Evolutionary conservation across 1,284 basidiomycete genomes (phyloP), one percentile per base, ranked within the genome.

Genomic region (Phellinidium pouzarii): DNA sequence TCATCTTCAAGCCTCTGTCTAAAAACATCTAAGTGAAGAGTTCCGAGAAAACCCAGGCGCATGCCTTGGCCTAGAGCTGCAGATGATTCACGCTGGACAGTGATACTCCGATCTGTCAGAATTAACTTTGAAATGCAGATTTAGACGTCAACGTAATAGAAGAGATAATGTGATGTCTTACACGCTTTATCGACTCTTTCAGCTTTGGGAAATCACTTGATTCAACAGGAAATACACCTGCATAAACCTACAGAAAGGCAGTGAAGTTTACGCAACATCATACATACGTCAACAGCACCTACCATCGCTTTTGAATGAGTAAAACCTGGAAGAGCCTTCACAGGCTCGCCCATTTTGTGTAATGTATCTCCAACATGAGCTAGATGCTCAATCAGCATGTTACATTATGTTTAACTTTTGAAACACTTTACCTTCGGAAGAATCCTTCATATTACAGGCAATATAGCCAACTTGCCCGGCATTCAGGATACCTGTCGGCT

Each of bases 361-460:
- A 99, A 77, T 0, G 96, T 99, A 65, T 99, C 96, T 31, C 96
- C 96, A 52, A 97, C 85, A 63, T 88, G 85, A 22, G 91, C 91
- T 93, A 54, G 38, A 17, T 45, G 47, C 45, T 44, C 64, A 54
- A 43, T 60, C 57, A 5, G 66, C 60, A 53, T 43, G 12, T 29
- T 36, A 11, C 44, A 22, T 25, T 37, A 40, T 14, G n/a, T 19
- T 20, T 22, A 19, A 31, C 17, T 12, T 1, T 31, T 34, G 0
- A 46, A 31, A 11, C 43, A 29, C 49, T 65, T 46, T 50, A 92
- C 94, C 94, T 75, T 99, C 95, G n/a, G 85, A 83, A 12, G 91
- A 91, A 62, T 98, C 89, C 68, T 98, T 99, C 95, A 99, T 99
- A 64, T 93, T 97, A 68, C 94, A 97, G 1, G 91, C 79, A 52